Evolutionary conservation across 192 early-diverging fungal genomes (phyloP), one percentile per base, ranked within the genome.

Genomic region (Diversispora eburnea): DNA sequence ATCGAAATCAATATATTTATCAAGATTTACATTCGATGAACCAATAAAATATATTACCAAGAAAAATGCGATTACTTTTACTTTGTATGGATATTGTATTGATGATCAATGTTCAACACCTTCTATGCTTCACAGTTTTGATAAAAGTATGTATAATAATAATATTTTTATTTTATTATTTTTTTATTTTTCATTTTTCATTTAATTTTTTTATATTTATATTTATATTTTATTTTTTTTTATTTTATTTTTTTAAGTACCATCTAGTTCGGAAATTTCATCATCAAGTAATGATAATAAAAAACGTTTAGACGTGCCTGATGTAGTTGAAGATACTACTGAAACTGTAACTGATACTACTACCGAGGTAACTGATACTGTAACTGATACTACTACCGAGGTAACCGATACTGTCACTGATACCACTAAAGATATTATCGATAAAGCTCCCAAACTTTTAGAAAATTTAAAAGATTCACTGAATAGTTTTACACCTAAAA

Each of bases 21-120:
- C 48, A 5, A 51, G 19, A 43, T 73, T 73, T 43, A 55, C 19
- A 17, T 73, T 73, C 17, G 39, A 62, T 0, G 48, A 49, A 1
- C n/a, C 7, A 8, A 65, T 73, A 25, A 25, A 33, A 19, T 9
- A 1, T 6, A 19, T 73, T 17, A 63, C 48, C 15, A 33, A 62
- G 7, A 73, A 64, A 25, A 41, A 62, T n/a, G 17, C 33, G 0
- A 73, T 73, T 13, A 55, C 48, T 13, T 73, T 73, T 15, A 73
- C 72, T 49, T 64, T 73, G 22, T 45, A 64, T 19, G 60, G 61
- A 5, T 43, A 73, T 55, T 73, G 72, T 42, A 25, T 73, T 0
- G 72, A 73, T 54, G 39, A 73, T 42, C 7, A 42, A 43, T 73
- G 72, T 19, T 54, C 72, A 6, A 15, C 25, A 7, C 61, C 61